Conservation (phyloP, 1,284 basidiomycete genomes). For the Schizophyllum commune region DNA sequence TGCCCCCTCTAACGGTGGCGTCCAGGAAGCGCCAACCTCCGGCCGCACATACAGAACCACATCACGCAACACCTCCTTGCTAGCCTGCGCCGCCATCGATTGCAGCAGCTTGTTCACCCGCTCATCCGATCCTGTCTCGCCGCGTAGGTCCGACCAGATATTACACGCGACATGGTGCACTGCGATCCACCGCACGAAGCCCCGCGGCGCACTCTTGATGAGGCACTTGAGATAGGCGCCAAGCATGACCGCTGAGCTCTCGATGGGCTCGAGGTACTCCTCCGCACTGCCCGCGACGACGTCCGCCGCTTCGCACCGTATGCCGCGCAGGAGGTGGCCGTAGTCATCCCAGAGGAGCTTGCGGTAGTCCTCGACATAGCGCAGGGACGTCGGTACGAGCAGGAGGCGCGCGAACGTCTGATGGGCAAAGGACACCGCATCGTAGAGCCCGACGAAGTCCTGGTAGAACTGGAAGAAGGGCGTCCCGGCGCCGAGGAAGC, state of each 20-base stretch:
- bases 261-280: conserved; percentile 68
- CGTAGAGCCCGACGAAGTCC: conserved; percentile 85
- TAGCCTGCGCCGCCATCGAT: conserved; percentile 44
- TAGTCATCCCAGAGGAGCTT: conserved; percentile 81
- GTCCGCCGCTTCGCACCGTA: conserved; percentile 38
- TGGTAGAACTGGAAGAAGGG: conserved; percentile 95
- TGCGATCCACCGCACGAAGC: conserved; percentile 66
- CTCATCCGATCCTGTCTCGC: conserved; percentile 25
- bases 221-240: conserved; percentile 50
- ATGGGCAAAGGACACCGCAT: conserved; percentile 85
- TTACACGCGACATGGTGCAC: conserved; percentile 73
- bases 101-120: conserved; percentile 42
- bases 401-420: conserved; percentile 69
- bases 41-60: conserved; percentile 38
- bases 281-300: conserved; percentile 37
- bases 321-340: conserved; percentile 50
- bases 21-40: not conserved
- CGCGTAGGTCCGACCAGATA: conserved; percentile 61
- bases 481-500: conserved; percentile 57
- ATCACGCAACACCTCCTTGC: conserved; percentile 38
- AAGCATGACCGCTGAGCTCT: conserved; percentile 61
- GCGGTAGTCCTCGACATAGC: conserved; percentile 80
- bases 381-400: conserved; percentile 69
- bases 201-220: conserved; percentile 38
- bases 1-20: not conserved